phyloP scores from a whole-genome alignment of 176 grass and related monocot species.

The Panicum miliaceum region DNA sequence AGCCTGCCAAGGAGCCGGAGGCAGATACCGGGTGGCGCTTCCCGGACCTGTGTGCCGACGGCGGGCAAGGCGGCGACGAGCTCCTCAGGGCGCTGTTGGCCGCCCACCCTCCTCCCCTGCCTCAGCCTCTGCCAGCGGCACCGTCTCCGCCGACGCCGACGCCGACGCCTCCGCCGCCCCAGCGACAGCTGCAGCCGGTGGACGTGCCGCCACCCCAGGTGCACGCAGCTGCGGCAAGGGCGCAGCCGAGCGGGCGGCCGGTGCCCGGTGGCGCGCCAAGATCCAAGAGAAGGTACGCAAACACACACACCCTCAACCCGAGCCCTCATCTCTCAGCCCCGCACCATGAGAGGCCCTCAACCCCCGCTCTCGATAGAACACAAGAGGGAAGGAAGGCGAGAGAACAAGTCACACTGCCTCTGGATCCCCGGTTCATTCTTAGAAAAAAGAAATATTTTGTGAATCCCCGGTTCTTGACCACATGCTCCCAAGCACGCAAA shows the following conservation, averaged over 20 bases:
- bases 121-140: neutral
- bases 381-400: too few relatives aligned
- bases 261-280: slow-evolving; percentile 47
- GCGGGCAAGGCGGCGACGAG: slow-evolving; percentile 60
- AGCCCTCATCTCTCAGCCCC: too few relatives aligned
- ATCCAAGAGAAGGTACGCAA: slow-evolving; percentile 75
- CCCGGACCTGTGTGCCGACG: slow-evolving; percentile 13
- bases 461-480: too few relatives aligned
- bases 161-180: neutral
- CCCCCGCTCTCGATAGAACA: too few relatives aligned
- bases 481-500: too few relatives aligned
- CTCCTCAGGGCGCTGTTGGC: slow-evolving; percentile 60
- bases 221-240: slow-evolving; percentile 29
- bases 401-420: too few relatives aligned
- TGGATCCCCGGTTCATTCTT: too few relatives aligned
- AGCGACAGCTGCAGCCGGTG: neutral
- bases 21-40: slow-evolving; percentile 36
- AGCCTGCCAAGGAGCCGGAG: neutral
- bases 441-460: too few relatives aligned
- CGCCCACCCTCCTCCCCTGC: slow-evolving; percentile 6
- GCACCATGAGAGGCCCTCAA: too few relatives aligned
- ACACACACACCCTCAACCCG: too few relatives aligned
- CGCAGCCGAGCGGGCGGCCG: slow-evolving; percentile 41
- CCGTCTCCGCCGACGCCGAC: slow-evolving; percentile 1
- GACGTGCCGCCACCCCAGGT: slow-evolving; percentile 13